Evolutionary conservation across 805 yeast genomes (phyloP), one percentile per base, ranked within the genome.

Genomic region (Pichia cephalocereana): DNA sequence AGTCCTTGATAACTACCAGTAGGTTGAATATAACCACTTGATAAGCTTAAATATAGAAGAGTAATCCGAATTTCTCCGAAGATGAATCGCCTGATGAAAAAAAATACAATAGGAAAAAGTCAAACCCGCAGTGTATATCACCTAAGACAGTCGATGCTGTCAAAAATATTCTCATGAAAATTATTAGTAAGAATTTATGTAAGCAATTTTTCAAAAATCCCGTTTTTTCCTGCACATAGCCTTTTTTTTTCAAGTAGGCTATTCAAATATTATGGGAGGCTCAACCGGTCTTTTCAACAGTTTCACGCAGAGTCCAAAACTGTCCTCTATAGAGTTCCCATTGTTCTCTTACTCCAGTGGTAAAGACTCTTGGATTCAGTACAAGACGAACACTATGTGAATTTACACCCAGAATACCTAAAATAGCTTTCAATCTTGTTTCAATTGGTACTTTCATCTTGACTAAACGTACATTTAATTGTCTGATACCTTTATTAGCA

Each of bases 301-400:
- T 34, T 8, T 34, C 37, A 14, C 37, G n/a, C 56, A 83, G 75
- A 23, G 81, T 79, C 97, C 98, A 93, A 61, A 89, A 93, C 62
- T 90, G 97, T 55, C 86, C 86, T 51, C 99, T 68, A 59, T 90
- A 91, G 39, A 88, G 65, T 59, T 91, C 99, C 98, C 99, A 91
- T 10, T 88, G 90, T 63, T 90, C 96, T 53, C 96, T 75, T 8
- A 85, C 78, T 44, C 85, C 90, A 0, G 93, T 80, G 51, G 79
- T 79, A 65, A 91, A 93, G 1, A 82, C 82, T 45, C 96, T 70
- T 4, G 97, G 85, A 49, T 83, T 83, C 47, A 93, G 70, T 10
- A 87, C 84, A 9, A 93, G 63, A 62, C 89, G 90, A 12, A 90
- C 88, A 54, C 17, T 34, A 15, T 34, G 37, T 34, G 37, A 15